A percentile compares a stretch with the other conserved stretches of the same genome.
These are phyloP conservation scores for Carex sylvatica DNA, from an alignment of 202 grass and related monocot genomes.

Conservation along the genomic window DNA sequence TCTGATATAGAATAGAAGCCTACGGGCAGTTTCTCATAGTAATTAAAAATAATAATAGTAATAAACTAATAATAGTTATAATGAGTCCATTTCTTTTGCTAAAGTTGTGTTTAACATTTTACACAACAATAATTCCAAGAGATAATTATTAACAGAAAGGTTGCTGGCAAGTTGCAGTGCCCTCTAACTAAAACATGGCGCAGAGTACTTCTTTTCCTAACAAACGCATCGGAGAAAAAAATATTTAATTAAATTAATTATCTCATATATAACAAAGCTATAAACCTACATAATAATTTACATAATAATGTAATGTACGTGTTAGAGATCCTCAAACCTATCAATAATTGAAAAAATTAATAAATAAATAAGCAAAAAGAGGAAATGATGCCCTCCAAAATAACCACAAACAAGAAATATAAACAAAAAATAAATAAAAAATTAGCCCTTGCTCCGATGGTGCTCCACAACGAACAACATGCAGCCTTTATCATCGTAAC, in stretches of 20 bases:
- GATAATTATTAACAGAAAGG: neutral
- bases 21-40: no score
- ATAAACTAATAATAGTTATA: neutral
- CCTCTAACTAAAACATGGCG: neutral
- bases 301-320: neutral
- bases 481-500: no score
- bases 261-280: neutral
- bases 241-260: neutral
- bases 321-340: slow-evolving; percentile 11
- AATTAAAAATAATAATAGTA: neutral
- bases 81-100: neutral
- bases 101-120: neutral
- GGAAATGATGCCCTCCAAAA: neutral
- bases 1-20: no score
- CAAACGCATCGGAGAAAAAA: neutral
- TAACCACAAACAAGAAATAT: neutral
- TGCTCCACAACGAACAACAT: neutral
- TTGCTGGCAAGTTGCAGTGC: neutral
- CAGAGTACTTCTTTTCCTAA: neutral
- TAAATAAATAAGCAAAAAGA: neutral
- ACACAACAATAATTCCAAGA: neutral
- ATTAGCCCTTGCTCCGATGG: neutral
- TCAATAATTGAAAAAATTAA: neutral
- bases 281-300: slow-evolving; percentile 8
- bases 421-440: neutral